These are phyloP conservation scores for Boletus rubescentipes DNA, from an alignment of 768 basidiomycete genomes.

Conservation along the genomic window DNA sequence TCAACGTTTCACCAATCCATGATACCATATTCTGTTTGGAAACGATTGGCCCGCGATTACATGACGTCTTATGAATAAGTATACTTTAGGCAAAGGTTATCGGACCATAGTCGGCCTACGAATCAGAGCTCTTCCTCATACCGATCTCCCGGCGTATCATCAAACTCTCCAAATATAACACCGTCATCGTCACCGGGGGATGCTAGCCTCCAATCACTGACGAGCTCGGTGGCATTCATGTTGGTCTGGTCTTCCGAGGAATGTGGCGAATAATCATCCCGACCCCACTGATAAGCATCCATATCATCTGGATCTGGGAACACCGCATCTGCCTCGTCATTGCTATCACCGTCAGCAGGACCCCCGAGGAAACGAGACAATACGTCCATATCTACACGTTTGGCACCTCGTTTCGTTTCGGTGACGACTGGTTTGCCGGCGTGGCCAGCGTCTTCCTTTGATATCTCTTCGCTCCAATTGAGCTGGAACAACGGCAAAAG, in stretches of 20 bases:
- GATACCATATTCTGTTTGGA: neutral
- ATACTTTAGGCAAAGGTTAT: neutral
- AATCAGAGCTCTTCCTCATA: conserved; percentile 33
- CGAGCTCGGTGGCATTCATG: conserved; percentile 33
- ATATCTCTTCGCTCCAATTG: conserved; percentile 34
- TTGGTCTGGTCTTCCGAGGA: conserved; percentile 8
- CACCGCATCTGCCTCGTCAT: conserved; percentile 19
- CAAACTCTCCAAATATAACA: conserved; percentile 14
- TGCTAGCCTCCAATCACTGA: conserved; percentile 48
- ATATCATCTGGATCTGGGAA: conserved; percentile 24
- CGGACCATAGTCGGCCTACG: neutral
- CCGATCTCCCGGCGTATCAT: conserved; percentile 19
- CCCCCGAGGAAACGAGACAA: conserved; percentile 49
- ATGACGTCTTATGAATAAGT: neutral
- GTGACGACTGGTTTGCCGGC: neutral
- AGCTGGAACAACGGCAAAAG: conserved; percentile 38
- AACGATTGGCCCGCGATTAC: conserved; percentile 2
- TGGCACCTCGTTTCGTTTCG: conserved; percentile 33
- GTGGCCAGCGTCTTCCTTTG: conserved; percentile 25
- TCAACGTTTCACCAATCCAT: neutral
- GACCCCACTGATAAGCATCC: conserved; percentile 12
- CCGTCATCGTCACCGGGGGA: conserved; percentile 30
- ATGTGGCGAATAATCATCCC: conserved; percentile 12
- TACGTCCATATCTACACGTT: conserved; percentile 57
- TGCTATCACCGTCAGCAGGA: conserved; percentile 22